phyloP scores from a whole-genome alignment of 129 eudicot species.

The Silybum marianum region DNA sequence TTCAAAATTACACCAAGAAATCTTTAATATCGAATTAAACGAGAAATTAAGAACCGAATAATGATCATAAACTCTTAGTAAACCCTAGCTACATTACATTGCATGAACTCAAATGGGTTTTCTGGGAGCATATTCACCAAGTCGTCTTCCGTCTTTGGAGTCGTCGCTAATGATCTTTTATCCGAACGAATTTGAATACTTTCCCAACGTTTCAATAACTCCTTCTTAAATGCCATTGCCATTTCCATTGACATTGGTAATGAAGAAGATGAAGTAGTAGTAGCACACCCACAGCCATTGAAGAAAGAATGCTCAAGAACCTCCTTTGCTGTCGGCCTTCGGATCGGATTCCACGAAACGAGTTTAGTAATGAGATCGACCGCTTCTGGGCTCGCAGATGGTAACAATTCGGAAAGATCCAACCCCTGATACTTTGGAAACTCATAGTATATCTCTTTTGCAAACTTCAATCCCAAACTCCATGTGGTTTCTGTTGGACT shows the following conservation, averaged over 20 bases:
- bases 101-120: background rate
- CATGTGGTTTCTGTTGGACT: constrained; percentile 55
- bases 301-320: background rate
- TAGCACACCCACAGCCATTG: background rate
- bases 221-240: background rate
- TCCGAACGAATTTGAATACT: too few relatives aligned
- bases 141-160: background rate
- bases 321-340: background rate
- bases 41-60: too few relatives aligned
- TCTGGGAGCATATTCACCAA: background rate
- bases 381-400: constrained; percentile 69
- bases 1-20: background rate
- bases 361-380: constrained; percentile 43
- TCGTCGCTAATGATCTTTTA: background rate
- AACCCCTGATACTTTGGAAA: constrained; percentile 66
- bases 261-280: too few relatives aligned
- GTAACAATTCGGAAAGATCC: constrained; percentile 54
- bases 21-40: background rate
- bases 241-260: background rate
- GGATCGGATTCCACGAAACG: background rate
- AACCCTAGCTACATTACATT: background rate
- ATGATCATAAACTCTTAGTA: background rate
- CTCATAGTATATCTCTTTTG: constrained; percentile 51
- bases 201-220: background rate
- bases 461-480: constrained; percentile 58